Evolutionary conservation across 805 yeast species (phyloP), one percentile per base, ranked within the genome.

Genomic region (Metschnikowia hibisci): DNA sequence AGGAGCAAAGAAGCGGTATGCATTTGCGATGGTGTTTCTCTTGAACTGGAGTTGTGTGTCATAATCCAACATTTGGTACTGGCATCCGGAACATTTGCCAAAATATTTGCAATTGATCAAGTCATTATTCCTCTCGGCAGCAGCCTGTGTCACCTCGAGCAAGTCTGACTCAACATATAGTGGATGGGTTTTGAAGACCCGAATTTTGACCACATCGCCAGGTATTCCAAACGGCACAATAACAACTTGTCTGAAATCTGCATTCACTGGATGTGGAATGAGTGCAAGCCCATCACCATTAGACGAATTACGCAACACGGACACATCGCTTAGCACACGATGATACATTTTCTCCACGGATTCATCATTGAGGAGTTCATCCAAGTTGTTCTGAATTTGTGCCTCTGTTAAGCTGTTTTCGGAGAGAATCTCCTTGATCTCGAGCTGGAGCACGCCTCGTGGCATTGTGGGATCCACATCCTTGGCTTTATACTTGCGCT

Each of bases 11-110:
- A 74, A 84, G 46, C 77, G 76, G 66, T 80, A 93, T 1, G 99
- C 99, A 56, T 87, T 86, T 18, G 62, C 73, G 22, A 93, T 84
- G 2, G 95, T 89, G 22, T 78, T 67, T 47, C 78, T 75, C 61
- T 93, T 93, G 57, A 85, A 73, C 40, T 63, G 66, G 41, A 93
- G 69, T 65, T 91, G 98, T 32, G 81, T 73, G 1, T 73, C 74
- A 60, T 93, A 93, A 2, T 77, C 71, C 27, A 89, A 67, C 61
- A 80, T 80, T 61, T 93, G 98, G 60, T 81, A 88, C 66, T 93
- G 98, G 62, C 98, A 90, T 3, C 98, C 98, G 1, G 96, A 87
- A 62, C 97, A 90, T 50, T 80, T 79, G 11, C 96, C 96, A 66
- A 91, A 93, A 66, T 93, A 93, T 50, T 78, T 74, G 66, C 96